Evolutionary conservation across 2,329 filamentous ascomycete genomes (phyloP), one percentile per base, ranked within the genome.

Genomic region (Aspergillus costaricaensis): DNA sequence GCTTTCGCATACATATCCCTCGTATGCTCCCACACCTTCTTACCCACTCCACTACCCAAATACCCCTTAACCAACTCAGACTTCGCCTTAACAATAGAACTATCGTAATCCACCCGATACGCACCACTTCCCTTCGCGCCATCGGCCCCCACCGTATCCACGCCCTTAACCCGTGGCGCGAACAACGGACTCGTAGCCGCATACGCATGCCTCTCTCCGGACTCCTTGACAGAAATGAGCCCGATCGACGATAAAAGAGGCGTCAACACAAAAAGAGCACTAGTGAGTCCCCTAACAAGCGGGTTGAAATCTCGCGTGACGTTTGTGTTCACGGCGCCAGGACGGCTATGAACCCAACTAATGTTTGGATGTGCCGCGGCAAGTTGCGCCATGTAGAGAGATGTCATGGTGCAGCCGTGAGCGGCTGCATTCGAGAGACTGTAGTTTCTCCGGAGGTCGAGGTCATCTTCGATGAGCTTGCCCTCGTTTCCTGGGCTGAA

Each of bases 171-270:
- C 41, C 57, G 55, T n/a, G 61, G 32, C 15, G 65, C 58, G 59
- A 70, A 79, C 27, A 66, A 65, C 3, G 59, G 66, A 62, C 70
- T 77, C 17, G 73, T 78, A 6, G 70, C 72, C 14, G 65, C 66
- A 58, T 78, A 81, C 59, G 80, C 65, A 67, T 81, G 77, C n/a
- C 80, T 71, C 62, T 81, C 77, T 1, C 79, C 80, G 25, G 74
- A 76, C 62, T 82, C 79, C 47, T 73, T 60, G 9, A 66, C 39
- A 15, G 41, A 6, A 23, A 44, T 4, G 2, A 44, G 41, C 3
- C 41, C 41, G 4, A 44, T 15, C 6, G 41, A 44, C 10, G 41
- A 44, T 3, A 19, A 14, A 2, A 15, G 1, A 1, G 41, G 41
- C 2, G 64, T 60, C 7, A 67, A 56, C 54, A 57, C 38, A 25